Evolutionary conservation across 768 basidiomycete genomes (phyloP).

Genomic region (Mycena galopus): DNA sequence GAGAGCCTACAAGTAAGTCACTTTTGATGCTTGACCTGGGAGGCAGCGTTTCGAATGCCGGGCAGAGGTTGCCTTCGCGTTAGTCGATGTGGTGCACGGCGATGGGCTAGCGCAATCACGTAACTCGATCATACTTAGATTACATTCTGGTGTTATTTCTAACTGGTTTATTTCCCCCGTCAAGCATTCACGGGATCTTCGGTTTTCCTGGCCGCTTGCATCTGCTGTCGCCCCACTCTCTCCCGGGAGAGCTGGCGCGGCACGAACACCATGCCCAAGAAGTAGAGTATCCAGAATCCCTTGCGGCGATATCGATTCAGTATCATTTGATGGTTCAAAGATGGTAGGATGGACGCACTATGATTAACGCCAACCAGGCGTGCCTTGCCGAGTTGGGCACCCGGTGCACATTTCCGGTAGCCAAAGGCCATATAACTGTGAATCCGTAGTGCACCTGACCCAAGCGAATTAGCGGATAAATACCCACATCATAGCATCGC

Average conservation of each 20-base stretch:
- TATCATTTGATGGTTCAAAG: background rate
- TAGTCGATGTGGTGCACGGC: too few species aligned
- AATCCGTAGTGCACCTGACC: constrained; percentile 63
- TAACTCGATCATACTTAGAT: too few species aligned
- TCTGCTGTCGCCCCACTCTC: constrained; percentile 13
- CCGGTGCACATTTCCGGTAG: constrained; percentile 49
- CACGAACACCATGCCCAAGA: constrained; percentile 55
- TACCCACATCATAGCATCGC: background rate
- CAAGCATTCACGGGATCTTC: background rate
- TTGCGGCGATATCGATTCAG: constrained; percentile 39
- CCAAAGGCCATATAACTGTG: constrained; percentile 61
- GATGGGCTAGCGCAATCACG: too few species aligned
- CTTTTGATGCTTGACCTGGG: too few species aligned
- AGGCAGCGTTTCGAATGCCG: too few species aligned
- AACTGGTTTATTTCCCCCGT: too few species aligned
- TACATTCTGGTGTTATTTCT: too few species aligned
- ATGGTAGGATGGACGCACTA: constrained; percentile 45
- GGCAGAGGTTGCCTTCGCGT: too few species aligned
- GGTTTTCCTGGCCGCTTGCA: background rate
- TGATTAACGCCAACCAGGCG: constrained; percentile 62
- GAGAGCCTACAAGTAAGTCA: too few species aligned
- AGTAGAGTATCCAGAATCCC: constrained; percentile 64
- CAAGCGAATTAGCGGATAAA: background rate
- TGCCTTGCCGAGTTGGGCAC: constrained; percentile 56
- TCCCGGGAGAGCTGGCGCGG: constrained; percentile 41